Base-by-base conservation (phyloP, 352 stramenopile species). In the Phytophthora crassamura region DNA sequence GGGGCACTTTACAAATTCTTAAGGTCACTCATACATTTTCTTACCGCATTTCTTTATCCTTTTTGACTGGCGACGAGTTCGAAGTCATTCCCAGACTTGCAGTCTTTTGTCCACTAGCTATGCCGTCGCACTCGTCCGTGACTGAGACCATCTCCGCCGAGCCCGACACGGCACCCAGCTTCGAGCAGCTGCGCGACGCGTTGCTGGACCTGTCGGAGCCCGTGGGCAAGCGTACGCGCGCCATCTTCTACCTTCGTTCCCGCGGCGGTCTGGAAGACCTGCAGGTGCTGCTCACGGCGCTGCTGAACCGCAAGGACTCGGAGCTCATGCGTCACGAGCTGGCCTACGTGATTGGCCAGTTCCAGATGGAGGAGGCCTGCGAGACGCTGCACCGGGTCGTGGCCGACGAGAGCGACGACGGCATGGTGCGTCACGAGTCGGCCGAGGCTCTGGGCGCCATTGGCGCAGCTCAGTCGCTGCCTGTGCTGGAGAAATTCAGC, bases 391-490 rank as follows among this genome's bases (percentile, higher is more conserved):
- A 92, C 50, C 48, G 75, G 28, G 78, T 98, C 22, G 78, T 98
- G 22, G 66, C 74, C 7, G 89, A 98, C 73, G 88, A 86, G 14
- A 80, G 84, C 9, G 93, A 99, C 69, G 89, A 97, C 67, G 80
- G 77, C 30, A 96, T 98, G 80, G 93, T 98, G 59, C 89, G 93
- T 45, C 93, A 98, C 75, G 91, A 97, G 80, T 91, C 90, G 12
- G 98, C 96, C 10, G 98, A 99, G 75, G 98, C 97, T 35, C 82
- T 99, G 2, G 98, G 96, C 30, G 97, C 98, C 30, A 99, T 99
- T 64, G 97, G 94, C 40, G 78, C 88, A 42, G 61, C 72, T 18
- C 58, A 80, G 46, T 97, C 90, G 25, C 73, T 98, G 47, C 38
- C 74, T 5, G 71, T 96, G 32, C 86, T 99, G 5, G 69, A 98